Base-by-base conservation (phyloP, 2,329 filamentous ascomycete genomes). In the Arthroderma uncinatum region DNA sequence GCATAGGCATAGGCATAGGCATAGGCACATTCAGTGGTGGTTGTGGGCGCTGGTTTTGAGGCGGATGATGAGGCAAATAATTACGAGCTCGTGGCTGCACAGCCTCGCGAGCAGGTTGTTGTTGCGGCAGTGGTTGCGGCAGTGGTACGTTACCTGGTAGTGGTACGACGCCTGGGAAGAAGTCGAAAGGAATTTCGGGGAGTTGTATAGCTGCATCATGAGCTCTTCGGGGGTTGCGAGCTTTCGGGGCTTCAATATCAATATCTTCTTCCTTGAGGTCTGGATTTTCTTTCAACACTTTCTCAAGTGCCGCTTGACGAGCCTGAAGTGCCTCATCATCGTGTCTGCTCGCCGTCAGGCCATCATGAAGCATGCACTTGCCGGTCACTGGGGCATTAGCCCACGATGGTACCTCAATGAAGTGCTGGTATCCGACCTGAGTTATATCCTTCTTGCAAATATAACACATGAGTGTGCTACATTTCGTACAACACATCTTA, bases 401-500 rank as follows among this genome's bases (percentile, higher is more conserved):
- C 9, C n/a, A 21, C 39, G 12, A 30, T 25, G 33, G 6, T 19
- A 53, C 48, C 28, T 60, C 55, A 14, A 74, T 78, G 64, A 94
- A 94, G 69, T 94, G 89, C 0, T 74, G 63, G 64, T 94, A 93
- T 57, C 79, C 69, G 14, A 65, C 71, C 57, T 78, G 80, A 1
- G 81, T 80, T 21, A 82, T 73, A 50, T 78, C 70, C 63, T 84
- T 76, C 21, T 82, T 83, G 71, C 89, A 95, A 42, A 71, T 64
- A 60, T 76, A 80, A 70, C 81, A 84, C 69, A 83, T 80, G 6
- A 73, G 14, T 8, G 36, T 39, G 3, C 58, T 44, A 77, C 76
- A 84, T n/a, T 78, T 78, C 0, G 80, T 75, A 68, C 89, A 95
- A 0, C 70, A 78, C 80, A 95, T 88, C 71, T 91, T 91, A 73